Evolutionary conservation across 768 basidiomycete genomes (phyloP).

Genomic region (Lentinula guzmanii): DNA sequence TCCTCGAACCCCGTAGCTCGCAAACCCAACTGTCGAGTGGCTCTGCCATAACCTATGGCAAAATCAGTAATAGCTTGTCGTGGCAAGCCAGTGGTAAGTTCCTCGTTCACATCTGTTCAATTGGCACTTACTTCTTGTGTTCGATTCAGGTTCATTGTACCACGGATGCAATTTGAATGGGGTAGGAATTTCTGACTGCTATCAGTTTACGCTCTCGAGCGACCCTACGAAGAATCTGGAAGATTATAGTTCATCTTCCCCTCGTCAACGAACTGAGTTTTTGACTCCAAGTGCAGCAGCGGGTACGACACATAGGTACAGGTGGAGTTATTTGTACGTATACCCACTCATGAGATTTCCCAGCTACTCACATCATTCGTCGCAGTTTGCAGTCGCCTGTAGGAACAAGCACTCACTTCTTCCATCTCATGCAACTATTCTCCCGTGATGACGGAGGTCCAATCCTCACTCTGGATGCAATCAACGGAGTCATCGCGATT

Average conservation of each 20-base stretch:
- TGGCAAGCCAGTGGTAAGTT: background rate
- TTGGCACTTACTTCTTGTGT: too few species aligned
- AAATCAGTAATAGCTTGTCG: background rate
- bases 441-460: conserved; percentile 2
- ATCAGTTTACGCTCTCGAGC: conserved; percentile 3
- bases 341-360: background rate
- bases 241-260: background rate
- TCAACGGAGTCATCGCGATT: background rate
- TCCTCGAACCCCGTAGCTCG: background rate
- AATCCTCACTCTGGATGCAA: conserved; percentile 2
- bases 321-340: conserved; percentile 5
- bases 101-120: too few species aligned
- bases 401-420: conserved; percentile 7
- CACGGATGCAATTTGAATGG: conserved; percentile 4
- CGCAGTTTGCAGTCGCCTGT: conserved; percentile 1
- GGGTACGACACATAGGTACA: conserved; percentile 7
- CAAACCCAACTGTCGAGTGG: background rate
- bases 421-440: conserved; percentile 10
- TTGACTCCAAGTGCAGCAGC: conserved; percentile 1
- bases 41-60: background rate
- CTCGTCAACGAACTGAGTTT: conserved; percentile 11
- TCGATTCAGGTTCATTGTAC: background rate
- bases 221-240: conserved; percentile 8
- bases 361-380: background rate
- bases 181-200: conserved; percentile 5